These are phyloP conservation scores for Chamaenerion angustifolium DNA, from an alignment of 345 rosid species.

Conservation along the genomic window DNA sequence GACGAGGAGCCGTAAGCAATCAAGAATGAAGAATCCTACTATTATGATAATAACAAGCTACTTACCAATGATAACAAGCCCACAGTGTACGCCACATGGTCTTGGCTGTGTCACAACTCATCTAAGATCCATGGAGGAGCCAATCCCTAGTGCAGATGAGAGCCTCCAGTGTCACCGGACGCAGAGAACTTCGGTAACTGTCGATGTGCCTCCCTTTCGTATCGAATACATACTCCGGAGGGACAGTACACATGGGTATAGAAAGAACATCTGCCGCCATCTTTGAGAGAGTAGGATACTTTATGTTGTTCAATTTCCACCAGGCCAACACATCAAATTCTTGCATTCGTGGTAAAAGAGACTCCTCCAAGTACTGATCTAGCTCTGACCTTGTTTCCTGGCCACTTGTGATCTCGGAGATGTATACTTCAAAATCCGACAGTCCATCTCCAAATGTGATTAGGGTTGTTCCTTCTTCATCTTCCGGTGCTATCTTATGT, in stretches of 20 bases:
- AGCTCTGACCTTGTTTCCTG: constrained; percentile 60
- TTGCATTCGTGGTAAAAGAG: constrained; percentile 52
- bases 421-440: constrained; percentile 66
- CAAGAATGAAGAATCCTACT: too few species aligned
- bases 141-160: constrained; percentile 80
- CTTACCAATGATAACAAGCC: too few species aligned
- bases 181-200: constrained; percentile 39
- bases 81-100: too few species aligned
- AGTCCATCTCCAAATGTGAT: constrained; percentile 63
- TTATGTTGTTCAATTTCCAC: constrained; percentile 72
- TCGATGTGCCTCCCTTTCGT: constrained; percentile 44
- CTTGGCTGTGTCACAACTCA: too few species aligned
- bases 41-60: too few species aligned
- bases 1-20: too few species aligned
- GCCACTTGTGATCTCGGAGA: constrained; percentile 43
- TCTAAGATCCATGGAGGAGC: constrained; percentile 31
- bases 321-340: constrained; percentile 71
- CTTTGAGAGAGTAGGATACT: constrained; percentile 68
- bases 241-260: constrained; percentile 48
- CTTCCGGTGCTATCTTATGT: too few species aligned
- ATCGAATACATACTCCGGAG: constrained; percentile 52
- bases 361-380: constrained; percentile 77
- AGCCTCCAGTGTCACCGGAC: constrained; percentile 72
- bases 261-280: constrained; percentile 81
- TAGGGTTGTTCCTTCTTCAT: constrained; percentile 13